Evolutionary conservation across 1,139 yeast genomes (phyloP).

Genomic region (Taphrina pruni): DNA sequence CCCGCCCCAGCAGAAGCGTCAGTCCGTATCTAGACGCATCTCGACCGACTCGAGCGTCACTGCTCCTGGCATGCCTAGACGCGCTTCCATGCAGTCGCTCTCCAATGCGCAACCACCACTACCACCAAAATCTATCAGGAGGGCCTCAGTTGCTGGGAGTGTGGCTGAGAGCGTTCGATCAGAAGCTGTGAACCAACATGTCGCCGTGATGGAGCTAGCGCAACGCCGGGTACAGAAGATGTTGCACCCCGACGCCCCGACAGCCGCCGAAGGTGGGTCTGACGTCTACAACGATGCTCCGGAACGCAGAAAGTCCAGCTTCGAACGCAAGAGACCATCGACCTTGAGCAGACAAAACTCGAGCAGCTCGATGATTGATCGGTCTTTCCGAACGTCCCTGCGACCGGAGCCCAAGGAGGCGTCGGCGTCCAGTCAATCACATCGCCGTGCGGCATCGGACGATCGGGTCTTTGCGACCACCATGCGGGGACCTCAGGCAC

Average conservation of each 20-base stretch:
- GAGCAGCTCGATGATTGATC: constrained; percentile 31
- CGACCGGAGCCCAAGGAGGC: constrained; percentile 19
- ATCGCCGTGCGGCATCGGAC: constrained; percentile 34
- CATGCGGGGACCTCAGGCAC: constrained; percentile 14
- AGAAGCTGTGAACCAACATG: constrained; percentile 32
- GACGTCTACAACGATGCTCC: constrained; percentile 27
- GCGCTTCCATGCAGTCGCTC: constrained; percentile 35
- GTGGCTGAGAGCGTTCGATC: constrained; percentile 33
- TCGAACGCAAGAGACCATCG: constrained; percentile 30
- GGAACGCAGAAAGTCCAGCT: constrained; percentile 28
- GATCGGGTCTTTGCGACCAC: constrained; percentile 26
- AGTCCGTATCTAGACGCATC: constrained; percentile 10
- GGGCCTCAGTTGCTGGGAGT: constrained; percentile 26
- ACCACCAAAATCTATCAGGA: constrained; percentile 24
- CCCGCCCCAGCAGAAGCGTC: constrained; percentile 6
- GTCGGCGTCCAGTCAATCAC: not conserved
- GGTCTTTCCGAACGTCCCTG: constrained; percentile 27
- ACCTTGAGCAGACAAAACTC: constrained; percentile 28
- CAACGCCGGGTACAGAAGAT: constrained; percentile 31
- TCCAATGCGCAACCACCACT: constrained; percentile 31
- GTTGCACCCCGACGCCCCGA: constrained; percentile 29
- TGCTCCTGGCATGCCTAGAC: constrained; percentile 26
- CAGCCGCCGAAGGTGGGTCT: constrained; percentile 11
- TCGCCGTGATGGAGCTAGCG: constrained; percentile 37
- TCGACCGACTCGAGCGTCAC: not conserved